Base-by-base conservation (phyloP, 192 early-diverging fungal genomes). In the Rhizoclosmatium globosum region DNA sequence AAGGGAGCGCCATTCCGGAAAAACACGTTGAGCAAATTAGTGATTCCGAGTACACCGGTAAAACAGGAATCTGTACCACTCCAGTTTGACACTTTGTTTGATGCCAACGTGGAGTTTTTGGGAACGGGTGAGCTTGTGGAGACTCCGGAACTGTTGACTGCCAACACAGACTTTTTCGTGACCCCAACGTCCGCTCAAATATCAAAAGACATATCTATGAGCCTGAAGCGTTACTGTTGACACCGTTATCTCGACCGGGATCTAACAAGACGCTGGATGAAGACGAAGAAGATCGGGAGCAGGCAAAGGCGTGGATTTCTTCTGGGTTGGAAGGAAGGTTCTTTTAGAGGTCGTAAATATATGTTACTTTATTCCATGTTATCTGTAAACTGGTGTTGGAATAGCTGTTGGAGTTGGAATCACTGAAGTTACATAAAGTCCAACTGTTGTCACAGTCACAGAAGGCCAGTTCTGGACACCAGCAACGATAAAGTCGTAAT, bases 251-350 rank as follows among this genome's bases (percentile, higher is more conserved):
- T 42, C 46, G 77, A 15, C 66, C 66, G 9, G 77, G 66, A 2
- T 78, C 77, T 4, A 78, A 68, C 44, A 17, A 42, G 13, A 69
- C 77, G 13, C 45, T 78, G 23, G 77, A 68, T 58, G 77, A 78
- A 50, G 77, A 78, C 58, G 77, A 78, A 45, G 68, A 45, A 19
- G 77, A 78, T 31, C 21, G 77, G 3, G 58, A 70, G 48, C 66
- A 78, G 43, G 77, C 77, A 45, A 47, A 44, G 1, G 31, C 68
- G 2, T 78, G 77, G 77, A 56, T 78, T 9, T 23, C 42, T 39
- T n/a, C 44, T 21, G 77, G 77, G 42, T 59, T 78, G 9, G 66
- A 71, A 38, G 71, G 50, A 56, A 31, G 59, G 23, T 21, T 73
- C n/a, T 62, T 38, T 46, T 76, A 4, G 19, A 65, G 6, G 21